Base-by-base conservation (phyloP, 2,329 filamentous ascomycete species). In the Exophiala mesophila region DNA sequence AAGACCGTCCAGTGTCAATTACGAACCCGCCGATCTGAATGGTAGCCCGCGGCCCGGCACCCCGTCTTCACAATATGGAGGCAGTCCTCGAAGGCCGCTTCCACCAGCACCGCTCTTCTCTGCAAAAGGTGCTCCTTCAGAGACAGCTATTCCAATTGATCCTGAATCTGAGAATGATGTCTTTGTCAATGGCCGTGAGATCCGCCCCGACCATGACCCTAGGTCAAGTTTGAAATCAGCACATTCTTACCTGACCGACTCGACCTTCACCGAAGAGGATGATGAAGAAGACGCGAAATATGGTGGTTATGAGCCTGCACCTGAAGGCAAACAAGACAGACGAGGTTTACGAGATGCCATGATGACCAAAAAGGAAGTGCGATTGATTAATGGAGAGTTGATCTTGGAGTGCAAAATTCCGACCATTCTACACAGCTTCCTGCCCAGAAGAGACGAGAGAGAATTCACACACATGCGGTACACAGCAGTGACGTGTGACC, bases 401-500 rank as follows among this genome's bases (percentile, higher is more conserved):
- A 90, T 98, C 45, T 74, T 98, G 34, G 92, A 98, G 69, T 97
- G 92, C 74, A 98, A 98, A 69, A 98, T 98, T 54, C 92, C 94
- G 1, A 98, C 92, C 1, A 98, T 97, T 55, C 73, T 98, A 29
- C 94, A 97, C 76, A 95, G 88, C 62, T 98, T 98, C 68, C 70
- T 98, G 49, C 94, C 94, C 0, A 80, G 90, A 12, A 80, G 90
- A 46, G 88, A 96, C 60, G 90, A 95, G 63, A 76, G 90, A 50
- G 92, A 98, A 61, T 98, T 98, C 63, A 98, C 92, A 0, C 89
- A 97, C 61, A 97, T 97, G 90, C 83, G 92, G 40, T 98, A 98
- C 63, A 96, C 90, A 0, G 92, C 92, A 7, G 92, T 95, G n/a
- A 98, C 92, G 2, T 97, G 88, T 64, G 89, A 96, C 60, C 94